Evolutionary conservation across 2,329 filamentous ascomycete species (phyloP).

Genomic region (Hymenoscyphus fructigenus): DNA sequence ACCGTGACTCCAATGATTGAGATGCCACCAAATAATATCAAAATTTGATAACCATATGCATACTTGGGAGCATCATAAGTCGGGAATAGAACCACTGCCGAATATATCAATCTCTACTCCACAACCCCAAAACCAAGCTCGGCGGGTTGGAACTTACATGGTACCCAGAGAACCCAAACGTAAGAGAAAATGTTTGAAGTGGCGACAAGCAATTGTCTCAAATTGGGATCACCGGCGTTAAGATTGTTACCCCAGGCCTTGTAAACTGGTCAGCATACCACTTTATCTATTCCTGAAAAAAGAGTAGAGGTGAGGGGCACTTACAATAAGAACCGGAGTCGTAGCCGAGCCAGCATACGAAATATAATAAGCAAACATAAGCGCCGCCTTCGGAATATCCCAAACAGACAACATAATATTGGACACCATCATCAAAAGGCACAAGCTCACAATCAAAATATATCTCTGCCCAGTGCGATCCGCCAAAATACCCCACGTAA

Average conservation of each 20-base stretch:
- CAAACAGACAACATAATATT: slow-evolving; percentile 37
- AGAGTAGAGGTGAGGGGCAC: not conserved
- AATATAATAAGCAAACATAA: slow-evolving; percentile 38
- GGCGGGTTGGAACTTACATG: slow-evolving; percentile 1
- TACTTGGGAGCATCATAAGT: slow-evolving; percentile 39
- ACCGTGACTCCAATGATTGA: slow-evolving; percentile 24
- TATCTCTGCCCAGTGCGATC: slow-evolving; percentile 18
- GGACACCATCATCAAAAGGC: slow-evolving; percentile 33
- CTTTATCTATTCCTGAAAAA: no score
- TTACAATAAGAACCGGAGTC: slow-evolving; percentile 30
- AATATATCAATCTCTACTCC: not conserved
- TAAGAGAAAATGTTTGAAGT: slow-evolving; percentile 16
- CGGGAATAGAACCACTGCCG: slow-evolving; percentile 36
- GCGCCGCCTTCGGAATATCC: slow-evolving; percentile 37
- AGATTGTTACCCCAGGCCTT: slow-evolving; percentile 14
- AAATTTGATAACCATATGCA: slow-evolving; percentile 38
- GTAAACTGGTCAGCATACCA: not conserved
- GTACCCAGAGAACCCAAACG: slow-evolving; percentile 8
- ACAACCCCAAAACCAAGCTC: not conserved
- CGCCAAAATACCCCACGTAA: slow-evolving; percentile 11
- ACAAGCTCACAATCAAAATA: not conserved
- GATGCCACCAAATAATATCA: slow-evolving; percentile 38
- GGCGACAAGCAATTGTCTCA: slow-evolving; percentile 15
- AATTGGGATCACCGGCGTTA: slow-evolving; percentile 4
- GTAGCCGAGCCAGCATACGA: slow-evolving; percentile 38